These are phyloP conservation scores for Cryphonectria naterciae DNA, from an alignment of 2,329 filamentous ascomycete genomes.

Conservation along the genomic window DNA sequence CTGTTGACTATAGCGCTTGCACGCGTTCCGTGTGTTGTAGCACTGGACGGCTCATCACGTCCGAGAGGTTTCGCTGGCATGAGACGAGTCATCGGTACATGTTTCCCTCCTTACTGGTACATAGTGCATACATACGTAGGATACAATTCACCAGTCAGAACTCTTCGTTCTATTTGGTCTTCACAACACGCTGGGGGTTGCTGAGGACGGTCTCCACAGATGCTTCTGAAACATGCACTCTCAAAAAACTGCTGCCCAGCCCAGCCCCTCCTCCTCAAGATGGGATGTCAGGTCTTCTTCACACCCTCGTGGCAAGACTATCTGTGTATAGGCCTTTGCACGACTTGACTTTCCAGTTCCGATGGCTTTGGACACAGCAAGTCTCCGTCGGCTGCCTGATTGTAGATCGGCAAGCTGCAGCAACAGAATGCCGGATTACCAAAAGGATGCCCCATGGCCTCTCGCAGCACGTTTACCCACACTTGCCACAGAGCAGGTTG, in stretches of 20 bases:
- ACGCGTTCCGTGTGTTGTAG: background rate
- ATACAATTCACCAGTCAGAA: background rate
- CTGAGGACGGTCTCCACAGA: background rate
- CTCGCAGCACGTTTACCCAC: background rate
- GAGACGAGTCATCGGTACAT: background rate
- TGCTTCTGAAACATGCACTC: background rate
- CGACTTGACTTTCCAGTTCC: background rate
- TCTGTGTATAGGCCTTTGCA: background rate
- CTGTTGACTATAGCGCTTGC: background rate
- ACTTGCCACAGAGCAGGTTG: background rate
- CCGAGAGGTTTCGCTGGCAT: background rate
- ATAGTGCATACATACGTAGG: background rate
- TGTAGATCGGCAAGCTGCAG: background rate
- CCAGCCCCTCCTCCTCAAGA: background rate
- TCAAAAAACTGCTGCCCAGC: slow-evolving; percentile 6
- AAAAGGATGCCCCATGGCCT: background rate
- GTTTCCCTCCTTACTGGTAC: background rate
- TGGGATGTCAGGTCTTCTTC: background rate
- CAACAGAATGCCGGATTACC: background rate
- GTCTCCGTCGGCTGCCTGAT: background rate
- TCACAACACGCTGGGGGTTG: background rate
- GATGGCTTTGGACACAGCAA: background rate
- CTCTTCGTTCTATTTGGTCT: background rate
- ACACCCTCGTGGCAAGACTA: background rate
- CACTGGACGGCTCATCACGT: background rate